phyloP scores from a whole-genome alignment of 345 rosid species.

The Raphanus raphanistrum region DNA sequence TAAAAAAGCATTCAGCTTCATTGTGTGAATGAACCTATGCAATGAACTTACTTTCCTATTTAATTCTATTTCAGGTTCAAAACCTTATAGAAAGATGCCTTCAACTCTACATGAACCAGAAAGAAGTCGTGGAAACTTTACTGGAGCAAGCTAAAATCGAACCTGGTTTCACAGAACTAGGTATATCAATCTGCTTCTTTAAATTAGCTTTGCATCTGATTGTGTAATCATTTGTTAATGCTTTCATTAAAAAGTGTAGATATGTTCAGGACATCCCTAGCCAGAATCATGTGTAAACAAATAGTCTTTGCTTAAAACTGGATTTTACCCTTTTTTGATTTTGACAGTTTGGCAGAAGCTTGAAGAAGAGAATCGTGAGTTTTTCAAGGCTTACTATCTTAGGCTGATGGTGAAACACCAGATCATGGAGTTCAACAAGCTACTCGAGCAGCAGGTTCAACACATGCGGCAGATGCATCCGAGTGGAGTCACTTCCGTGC shows the following conservation, averaged over 20 bases:
- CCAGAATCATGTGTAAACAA: neutral
- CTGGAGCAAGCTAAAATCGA: slow-evolving; percentile 86
- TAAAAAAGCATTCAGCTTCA: neutral
- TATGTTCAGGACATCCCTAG: neutral
- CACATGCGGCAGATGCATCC: slow-evolving; percentile 78
- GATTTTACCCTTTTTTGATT: slow-evolving; percentile 19
- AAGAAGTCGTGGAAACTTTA: slow-evolving; percentile 91
- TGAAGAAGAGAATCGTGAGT: slow-evolving; percentile 93
- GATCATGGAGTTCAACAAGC: slow-evolving; percentile 86
- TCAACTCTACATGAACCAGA: slow-evolving; percentile 92
- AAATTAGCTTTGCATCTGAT: neutral
- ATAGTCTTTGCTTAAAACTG: neutral
- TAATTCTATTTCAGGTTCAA: slow-evolving; percentile 65
- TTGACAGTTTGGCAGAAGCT: slow-evolving; percentile 98
- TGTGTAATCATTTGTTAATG: neutral
- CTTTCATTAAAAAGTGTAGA: neutral
- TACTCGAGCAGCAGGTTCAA: slow-evolving; percentile 87
- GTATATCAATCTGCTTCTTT: slow-evolving; percentile 40
- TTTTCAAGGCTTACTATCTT: slow-evolving; percentile 87
- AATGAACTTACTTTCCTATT: neutral
- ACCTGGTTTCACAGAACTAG: slow-evolving; percentile 95
- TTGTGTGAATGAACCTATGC: slow-evolving; percentile 6
- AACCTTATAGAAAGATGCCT: slow-evolving; percentile 94
- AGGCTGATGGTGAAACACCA: slow-evolving; percentile 91
- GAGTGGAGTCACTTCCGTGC: slow-evolving; percentile 54